Evolutionary conservation across 148 eudicot species (phyloP).

Genomic region (Rhododendron ovatum): DNA sequence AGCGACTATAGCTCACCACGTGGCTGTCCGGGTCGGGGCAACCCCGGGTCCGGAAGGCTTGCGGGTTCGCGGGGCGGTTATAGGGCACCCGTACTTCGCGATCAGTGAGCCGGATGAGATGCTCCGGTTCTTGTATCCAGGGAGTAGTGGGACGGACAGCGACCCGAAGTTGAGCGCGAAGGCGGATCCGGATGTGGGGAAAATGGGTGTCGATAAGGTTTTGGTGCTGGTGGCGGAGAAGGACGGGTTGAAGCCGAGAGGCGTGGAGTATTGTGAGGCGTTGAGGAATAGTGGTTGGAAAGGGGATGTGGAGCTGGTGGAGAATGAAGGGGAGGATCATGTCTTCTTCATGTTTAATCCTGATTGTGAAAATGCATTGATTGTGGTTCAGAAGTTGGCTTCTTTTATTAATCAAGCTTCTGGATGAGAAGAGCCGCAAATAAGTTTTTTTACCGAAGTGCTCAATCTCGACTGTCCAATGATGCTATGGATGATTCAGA

Average conservation of each 20-base stretch:
- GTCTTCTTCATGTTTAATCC: slow-evolving; percentile 25
- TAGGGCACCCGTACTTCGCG: slow-evolving; percentile 36
- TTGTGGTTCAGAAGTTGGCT: slow-evolving; percentile 13
- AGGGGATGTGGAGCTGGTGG: slow-evolving; percentile 33
- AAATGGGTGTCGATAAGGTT: slow-evolving; percentile 19
- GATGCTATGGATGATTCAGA: accelerated
- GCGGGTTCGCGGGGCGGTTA: slow-evolving; percentile 10
- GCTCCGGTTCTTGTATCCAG: slow-evolving; percentile 29
- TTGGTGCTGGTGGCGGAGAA: slow-evolving; percentile 29
- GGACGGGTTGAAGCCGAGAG: slow-evolving; percentile 24
- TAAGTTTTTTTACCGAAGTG: too few relatives aligned
- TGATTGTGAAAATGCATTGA: neutral
- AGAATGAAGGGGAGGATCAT: slow-evolving; percentile 35
- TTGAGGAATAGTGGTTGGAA: slow-evolving; percentile 41
- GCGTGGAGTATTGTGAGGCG: slow-evolving; percentile 18
- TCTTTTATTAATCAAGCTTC: slow-evolving; percentile 12
- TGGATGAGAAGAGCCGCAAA: neutral
- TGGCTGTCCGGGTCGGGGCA: neutral
- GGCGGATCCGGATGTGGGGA: slow-evolving; percentile 25
- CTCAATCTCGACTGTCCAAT: accelerated
- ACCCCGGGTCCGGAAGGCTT: neutral
- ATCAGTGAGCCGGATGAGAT: slow-evolving; percentile 11
- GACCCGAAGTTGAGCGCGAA: slow-evolving; percentile 39
- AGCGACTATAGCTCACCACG: slow-evolving; percentile 25
- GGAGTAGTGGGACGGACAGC: slow-evolving; percentile 11